Base-by-base conservation (phyloP, 202 grass and related monocot genomes). In the Hordeum pubiflorum region DNA sequence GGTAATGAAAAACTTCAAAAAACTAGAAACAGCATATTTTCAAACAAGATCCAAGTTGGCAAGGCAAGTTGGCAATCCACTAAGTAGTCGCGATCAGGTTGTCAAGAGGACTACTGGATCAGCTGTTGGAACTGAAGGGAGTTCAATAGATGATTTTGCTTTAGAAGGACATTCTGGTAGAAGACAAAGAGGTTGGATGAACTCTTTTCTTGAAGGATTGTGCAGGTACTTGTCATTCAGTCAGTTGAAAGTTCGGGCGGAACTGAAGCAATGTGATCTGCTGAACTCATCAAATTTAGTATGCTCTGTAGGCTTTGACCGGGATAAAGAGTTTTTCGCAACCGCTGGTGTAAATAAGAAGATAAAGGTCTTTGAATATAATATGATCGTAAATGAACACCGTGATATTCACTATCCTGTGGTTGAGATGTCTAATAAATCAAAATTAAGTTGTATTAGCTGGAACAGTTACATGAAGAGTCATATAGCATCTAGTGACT, bases 291-390 rank as follows among this genome's bases (percentile, higher is more conserved):
- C 90, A 65, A 99, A 91, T 86, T 93, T 99, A 83, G 96, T 99
- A 66, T 95, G 96, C 86, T 99, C 96, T 24, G 72, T 95, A 78
- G 96, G 90, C 58, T 99, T 99, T 71, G 92, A 99, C 63, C 88
- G 96, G 18, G 96, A 96, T 89, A 96, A 89, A 54, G 96, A 96
- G 78, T 89, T 91, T 78, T 99, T 99, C 60, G 96, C 96, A 78
- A 93, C 92, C 79, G 96, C 96, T 58, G 96, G 96, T 81, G 90
- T 99, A 88, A 99, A 96, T 86, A 99, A 90, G 90, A 99, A 99
- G 83, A 96, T 99, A 84, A 94, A 99, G 89, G 90, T 99, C 46
- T 99, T 99, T 74, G 96, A 99, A 71, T 99, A 88, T 77, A 80
- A 94, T 85, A 82, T 86, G 77, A 90, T 99, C 86, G 84, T 93